These are phyloP conservation scores for Limnanthes douglasii DNA, from an alignment of 345 rosid species.

Conservation along the genomic window DNA sequence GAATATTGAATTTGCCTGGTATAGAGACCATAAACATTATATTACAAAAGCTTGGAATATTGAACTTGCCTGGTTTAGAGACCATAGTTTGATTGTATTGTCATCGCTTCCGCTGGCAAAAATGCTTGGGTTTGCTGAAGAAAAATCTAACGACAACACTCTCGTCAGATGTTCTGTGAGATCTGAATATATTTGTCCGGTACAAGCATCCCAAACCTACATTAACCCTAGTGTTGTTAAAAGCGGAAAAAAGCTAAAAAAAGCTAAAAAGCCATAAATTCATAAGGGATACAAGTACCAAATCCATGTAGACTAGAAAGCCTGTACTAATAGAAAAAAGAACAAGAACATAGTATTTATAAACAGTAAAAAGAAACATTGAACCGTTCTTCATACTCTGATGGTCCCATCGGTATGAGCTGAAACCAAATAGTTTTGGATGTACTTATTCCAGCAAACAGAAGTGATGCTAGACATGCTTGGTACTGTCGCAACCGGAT, in stretches of 20 bases:
- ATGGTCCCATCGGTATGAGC: constrained; percentile 79
- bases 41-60: no score
- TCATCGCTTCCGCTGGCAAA: constrained; percentile 95
- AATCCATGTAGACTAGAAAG: no score
- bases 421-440: constrained; percentile 80
- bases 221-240: no score
- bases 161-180: constrained; percentile 66
- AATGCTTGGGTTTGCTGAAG: constrained; percentile 57
- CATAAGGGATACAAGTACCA: no score
- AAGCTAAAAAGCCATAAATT: no score
- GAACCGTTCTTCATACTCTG: constrained; percentile 28
- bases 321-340: background rate
- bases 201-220: constrained; percentile 83
- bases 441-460: constrained; percentile 85
- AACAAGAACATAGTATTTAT: background rate
- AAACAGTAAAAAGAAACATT: constrained; percentile 1
- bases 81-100: constrained; percentile 79
- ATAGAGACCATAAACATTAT: no score
- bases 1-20: no score
- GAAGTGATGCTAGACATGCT: constrained; percentile 76
- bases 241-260: no score
- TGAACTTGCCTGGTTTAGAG: constrained; percentile 61
- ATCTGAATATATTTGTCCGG: constrained; percentile 57
- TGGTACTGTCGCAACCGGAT: constrained; percentile 72
- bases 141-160: constrained; percentile 96